Base-by-base conservation (phyloP, 768 basidiomycete species). In the Suillus fuscotomentosus region DNA sequence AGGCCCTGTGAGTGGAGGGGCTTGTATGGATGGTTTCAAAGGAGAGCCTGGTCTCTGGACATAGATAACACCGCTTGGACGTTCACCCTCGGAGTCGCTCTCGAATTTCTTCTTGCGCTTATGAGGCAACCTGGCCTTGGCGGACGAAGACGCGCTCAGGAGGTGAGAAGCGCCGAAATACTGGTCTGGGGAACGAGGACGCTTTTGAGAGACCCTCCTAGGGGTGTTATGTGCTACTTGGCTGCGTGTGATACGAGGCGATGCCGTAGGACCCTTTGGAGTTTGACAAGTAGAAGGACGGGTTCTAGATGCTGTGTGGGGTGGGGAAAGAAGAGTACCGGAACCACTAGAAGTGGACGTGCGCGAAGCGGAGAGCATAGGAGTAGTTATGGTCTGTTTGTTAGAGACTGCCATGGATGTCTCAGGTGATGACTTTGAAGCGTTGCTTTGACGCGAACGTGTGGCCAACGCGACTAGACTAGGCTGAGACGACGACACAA, bases 1-100 rank as follows among this genome's bases (percentile, higher is more conserved):
- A 11, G 63, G 61, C 31, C 60, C 66, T 38, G 27, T 57, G 24
- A 36, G 42, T 8, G 80, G 76, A 27, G 79, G 69, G 1, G 77
- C 77, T 34, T 79, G 61, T 59, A 17, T 17, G 24, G 41, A 42
- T 72, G 73, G 56, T 77, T 83, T 72, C 81, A 84, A 61, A 67
- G 73, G 51, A 64, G 66, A 50, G 3, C 65, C 36, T n/a, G 63
- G 63, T 7, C 67, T 61, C 3, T 66, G 57, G 14, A 75, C 60
- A 27, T 56, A 50, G 59, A 68, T 36, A 11, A 66, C 57, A 15
- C 60, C 34, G 50, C 51, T 63, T 34, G 57, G 65, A 13, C 38
- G 57, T 20, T 65, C 63, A 41, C 63, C 34, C n/a, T 62, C 51
- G 3, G 56, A 60, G 27, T 67, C 66, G 17, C 60, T 54, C 34